phyloP scores from a whole-genome alignment of 2,329 filamentous ascomycete species.

The Lasiodiplodia hormozganensis region DNA sequence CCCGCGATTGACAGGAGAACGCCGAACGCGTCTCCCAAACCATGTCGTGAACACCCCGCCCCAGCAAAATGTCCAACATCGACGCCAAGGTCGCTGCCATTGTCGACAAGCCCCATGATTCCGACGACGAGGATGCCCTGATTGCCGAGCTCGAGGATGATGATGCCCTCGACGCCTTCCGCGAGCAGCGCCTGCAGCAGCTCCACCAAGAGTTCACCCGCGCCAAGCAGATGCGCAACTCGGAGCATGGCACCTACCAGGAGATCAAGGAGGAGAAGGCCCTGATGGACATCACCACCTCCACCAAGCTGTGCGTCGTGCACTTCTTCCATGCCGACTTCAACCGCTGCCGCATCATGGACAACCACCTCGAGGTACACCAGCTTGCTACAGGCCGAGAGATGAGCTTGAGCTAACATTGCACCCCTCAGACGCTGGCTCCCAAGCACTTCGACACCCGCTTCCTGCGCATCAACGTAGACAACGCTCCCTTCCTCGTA shows the following conservation, averaged over 20 bases:
- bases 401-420: constrained; percentile 8
- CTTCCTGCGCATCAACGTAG: constrained; percentile 65
- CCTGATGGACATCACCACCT: constrained; percentile 66
- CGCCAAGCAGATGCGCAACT: constrained; percentile 58
- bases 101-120: constrained; percentile 55
- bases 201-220: constrained; percentile 62
- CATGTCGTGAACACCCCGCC: constrained; percentile 14
- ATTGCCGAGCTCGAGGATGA: constrained; percentile 64
- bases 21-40: neutral
- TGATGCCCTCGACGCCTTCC: constrained; percentile 61
- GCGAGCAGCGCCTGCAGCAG: constrained; percentile 64
- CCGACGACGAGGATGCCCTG: constrained; percentile 66
- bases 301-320: constrained; percentile 63
- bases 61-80: constrained; percentile 40
- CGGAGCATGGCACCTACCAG: constrained; percentile 60
- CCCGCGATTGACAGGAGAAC: constrained; percentile 15
- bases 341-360: constrained; percentile 67
- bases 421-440: constrained; percentile 53
- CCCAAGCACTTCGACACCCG: constrained; percentile 65
- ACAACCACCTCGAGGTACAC: constrained; percentile 59
- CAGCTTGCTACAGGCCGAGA: neutral
- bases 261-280: constrained; percentile 66
- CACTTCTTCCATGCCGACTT: constrained; percentile 72
- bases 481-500: constrained; percentile 66
- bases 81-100: constrained; percentile 60